Evolutionary conservation across 1,284 basidiomycete genomes (phyloP).

Genomic region (Testicularia cyperi): DNA sequence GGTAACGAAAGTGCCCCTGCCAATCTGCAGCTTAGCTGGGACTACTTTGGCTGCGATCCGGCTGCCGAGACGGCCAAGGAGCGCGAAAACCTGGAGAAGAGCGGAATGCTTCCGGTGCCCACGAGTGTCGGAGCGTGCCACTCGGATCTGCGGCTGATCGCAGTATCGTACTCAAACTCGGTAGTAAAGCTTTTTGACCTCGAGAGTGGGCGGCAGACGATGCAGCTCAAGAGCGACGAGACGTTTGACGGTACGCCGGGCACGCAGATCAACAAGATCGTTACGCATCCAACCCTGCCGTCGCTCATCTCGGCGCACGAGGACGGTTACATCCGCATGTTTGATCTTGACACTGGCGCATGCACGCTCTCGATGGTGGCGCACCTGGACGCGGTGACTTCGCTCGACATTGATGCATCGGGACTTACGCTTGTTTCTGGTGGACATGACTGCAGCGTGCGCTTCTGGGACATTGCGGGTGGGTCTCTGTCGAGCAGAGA

Average conservation of each 20-base stretch:
- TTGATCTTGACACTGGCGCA: slow-evolving; percentile 77
- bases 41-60: slow-evolving; percentile 66
- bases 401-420: slow-evolving; percentile 80
- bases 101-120: slow-evolving; percentile 65
- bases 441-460: slow-evolving; percentile 87
- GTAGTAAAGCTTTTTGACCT: slow-evolving; percentile 87
- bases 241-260: slow-evolving; percentile 66
- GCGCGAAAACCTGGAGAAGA: slow-evolving; percentile 60
- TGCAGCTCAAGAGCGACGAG: slow-evolving; percentile 69
- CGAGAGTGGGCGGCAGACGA: slow-evolving; percentile 77
- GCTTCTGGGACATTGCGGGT: slow-evolving; percentile 87
- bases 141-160: slow-evolving; percentile 61
- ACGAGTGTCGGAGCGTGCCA: slow-evolving; percentile 78
- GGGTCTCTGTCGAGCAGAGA: slow-evolving; percentile 51
- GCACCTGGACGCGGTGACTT: slow-evolving; percentile 87
- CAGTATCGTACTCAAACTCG: slow-evolving; percentile 84
- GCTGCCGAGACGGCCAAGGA: slow-evolving; percentile 48
- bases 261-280: slow-evolving; percentile 84
- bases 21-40: slow-evolving; percentile 68
- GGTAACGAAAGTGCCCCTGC: slow-evolving; percentile 9
- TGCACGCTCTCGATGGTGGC: slow-evolving; percentile 86
- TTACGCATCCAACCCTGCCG: slow-evolving; percentile 86
- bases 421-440: slow-evolving; percentile 85
- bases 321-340: slow-evolving; percentile 87
- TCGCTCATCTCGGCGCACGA: slow-evolving; percentile 87